These are phyloP conservation scores for Orbilia blumenaviensis DNA, from an alignment of 2,329 filamentous ascomycete genomes.

Conservation along the genomic window DNA sequence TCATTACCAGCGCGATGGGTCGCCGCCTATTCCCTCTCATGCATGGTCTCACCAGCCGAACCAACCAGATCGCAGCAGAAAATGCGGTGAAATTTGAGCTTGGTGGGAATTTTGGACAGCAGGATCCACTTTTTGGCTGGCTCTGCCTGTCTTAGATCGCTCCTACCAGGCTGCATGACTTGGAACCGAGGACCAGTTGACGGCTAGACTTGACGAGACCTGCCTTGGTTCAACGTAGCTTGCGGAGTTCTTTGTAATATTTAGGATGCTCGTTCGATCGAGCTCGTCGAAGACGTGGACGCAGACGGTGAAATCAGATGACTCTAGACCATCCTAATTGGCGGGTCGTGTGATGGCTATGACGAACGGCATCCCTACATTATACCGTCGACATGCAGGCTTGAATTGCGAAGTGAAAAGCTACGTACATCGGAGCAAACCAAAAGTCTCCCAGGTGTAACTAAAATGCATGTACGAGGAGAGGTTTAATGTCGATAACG, in stretches of 20 bases:
- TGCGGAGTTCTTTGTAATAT: slow-evolving; percentile 10
- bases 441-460: neutral
- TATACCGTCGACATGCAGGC: neutral
- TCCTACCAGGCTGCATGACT: slow-evolving; percentile 48
- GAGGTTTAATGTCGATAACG: slow-evolving; percentile 14
- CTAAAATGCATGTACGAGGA: slow-evolving; percentile 10
- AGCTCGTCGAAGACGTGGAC: slow-evolving; percentile 41
- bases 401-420: slow-evolving; percentile 11
- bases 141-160: slow-evolving; percentile 50
- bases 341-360: slow-evolving; percentile 41
- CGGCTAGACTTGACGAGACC: slow-evolving; percentile 37
- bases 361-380: slow-evolving; percentile 35
- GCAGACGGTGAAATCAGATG: slow-evolving; percentile 47
- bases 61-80: slow-evolving; percentile 43
- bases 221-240: slow-evolving; percentile 3
- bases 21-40: slow-evolving; percentile 53
- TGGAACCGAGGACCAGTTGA: slow-evolving; percentile 46
- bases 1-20: slow-evolving; percentile 54
- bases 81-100: slow-evolving; percentile 49
- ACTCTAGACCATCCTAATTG: slow-evolving; percentile 26
- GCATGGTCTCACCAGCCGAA: slow-evolving; percentile 52
- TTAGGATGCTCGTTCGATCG: neutral
- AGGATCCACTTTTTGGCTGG: slow-evolving; percentile 45
- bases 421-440: slow-evolving; percentile 1
- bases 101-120: slow-evolving; percentile 42